A percentile compares a stretch with the other conserved stretches of the same genome.
Evolutionary conservation across 345 rosid species (phyloP).

Genomic region (Aquilaria malaccensis): DNA sequence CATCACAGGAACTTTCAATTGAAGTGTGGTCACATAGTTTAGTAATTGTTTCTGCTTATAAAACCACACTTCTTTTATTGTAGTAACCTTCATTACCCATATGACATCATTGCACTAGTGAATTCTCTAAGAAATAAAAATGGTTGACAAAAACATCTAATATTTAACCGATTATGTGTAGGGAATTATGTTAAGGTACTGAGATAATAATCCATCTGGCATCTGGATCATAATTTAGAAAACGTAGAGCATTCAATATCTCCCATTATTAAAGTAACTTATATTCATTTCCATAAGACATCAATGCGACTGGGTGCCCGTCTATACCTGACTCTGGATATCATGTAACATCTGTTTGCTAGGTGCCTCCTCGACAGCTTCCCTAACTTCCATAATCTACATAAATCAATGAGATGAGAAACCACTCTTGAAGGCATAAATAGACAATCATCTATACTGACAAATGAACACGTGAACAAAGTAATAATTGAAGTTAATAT

Average conservation of each 20-base stretch:
- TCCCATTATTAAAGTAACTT: conserved; percentile 1
- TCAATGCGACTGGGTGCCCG: conserved; percentile 6
- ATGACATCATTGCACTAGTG: too few relatives aligned
- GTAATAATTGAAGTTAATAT: background rate
- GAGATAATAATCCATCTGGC: too few relatives aligned
- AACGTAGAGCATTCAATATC: background rate
- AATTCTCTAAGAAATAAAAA: too few relatives aligned
- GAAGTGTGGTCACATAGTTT: too few relatives aligned
- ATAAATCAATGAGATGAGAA: background rate
- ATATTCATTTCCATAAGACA: conserved; percentile 3
- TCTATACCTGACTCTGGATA: conserved; percentile 54
- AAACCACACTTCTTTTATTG: too few relatives aligned
- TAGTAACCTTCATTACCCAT: too few relatives aligned
- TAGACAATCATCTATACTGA: background rate
- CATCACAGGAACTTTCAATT: too few relatives aligned
- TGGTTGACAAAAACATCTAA: too few relatives aligned
- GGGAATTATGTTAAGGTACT: too few relatives aligned
- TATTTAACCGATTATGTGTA: too few relatives aligned
- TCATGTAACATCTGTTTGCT: conserved; percentile 47
- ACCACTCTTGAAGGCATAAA: too few relatives aligned
- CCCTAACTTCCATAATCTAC: conserved; percentile 92
- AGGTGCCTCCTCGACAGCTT: conserved; percentile 75
- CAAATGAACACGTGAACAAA: background rate
- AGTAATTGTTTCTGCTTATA: too few relatives aligned
- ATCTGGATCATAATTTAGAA: background rate